These are phyloP conservation scores for Lanmaoa rubissima DNA, from an alignment of 768 basidiomycete genomes.

Conservation along the genomic window DNA sequence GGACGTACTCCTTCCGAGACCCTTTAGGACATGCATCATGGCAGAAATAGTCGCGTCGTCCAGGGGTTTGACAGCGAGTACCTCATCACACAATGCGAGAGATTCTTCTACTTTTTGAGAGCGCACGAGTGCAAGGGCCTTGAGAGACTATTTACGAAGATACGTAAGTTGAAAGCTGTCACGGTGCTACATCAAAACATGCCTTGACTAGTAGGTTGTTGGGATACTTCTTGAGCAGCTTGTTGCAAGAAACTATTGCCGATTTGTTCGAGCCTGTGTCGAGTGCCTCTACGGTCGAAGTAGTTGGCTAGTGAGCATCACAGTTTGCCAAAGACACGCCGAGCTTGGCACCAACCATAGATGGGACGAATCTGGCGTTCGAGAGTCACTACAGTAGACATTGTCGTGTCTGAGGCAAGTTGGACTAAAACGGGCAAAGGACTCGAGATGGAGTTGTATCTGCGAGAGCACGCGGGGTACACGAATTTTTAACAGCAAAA, in stretches of 20 bases:
- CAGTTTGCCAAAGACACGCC: neutral
- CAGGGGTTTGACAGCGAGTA: constrained; percentile 68
- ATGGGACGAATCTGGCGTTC: constrained; percentile 85
- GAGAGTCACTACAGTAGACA: constrained; percentile 54
- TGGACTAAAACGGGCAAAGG: neutral
- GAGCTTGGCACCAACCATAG: constrained; percentile 55
- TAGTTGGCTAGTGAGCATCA: constrained; percentile 2
- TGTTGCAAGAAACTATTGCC: constrained; percentile 82
- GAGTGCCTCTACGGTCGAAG: constrained; percentile 60
- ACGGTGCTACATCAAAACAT: neutral
- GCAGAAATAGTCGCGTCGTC: constrained; percentile 73
- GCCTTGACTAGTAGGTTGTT: constrained; percentile 73
- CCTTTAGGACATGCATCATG: constrained; percentile 81
- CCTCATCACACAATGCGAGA: constrained; percentile 73
- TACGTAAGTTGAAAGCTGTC: constrained; percentile 4
- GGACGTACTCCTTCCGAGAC: constrained; percentile 63
- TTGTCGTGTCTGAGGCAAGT: constrained; percentile 21
- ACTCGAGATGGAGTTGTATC: constrained; percentile 1
- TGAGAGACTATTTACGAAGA: constrained; percentile 57
- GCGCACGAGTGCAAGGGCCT: constrained; percentile 80
- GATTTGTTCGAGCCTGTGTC: constrained; percentile 87
- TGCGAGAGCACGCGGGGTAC: constrained; percentile 2
- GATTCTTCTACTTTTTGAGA: constrained; percentile 86
- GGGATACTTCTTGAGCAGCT: constrained; percentile 83
- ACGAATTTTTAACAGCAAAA: constrained; percentile 27